Evolutionary conservation across 2,329 filamentous ascomycete species (phyloP).

Genomic region (Scortechinia acanthostroma): DNA sequence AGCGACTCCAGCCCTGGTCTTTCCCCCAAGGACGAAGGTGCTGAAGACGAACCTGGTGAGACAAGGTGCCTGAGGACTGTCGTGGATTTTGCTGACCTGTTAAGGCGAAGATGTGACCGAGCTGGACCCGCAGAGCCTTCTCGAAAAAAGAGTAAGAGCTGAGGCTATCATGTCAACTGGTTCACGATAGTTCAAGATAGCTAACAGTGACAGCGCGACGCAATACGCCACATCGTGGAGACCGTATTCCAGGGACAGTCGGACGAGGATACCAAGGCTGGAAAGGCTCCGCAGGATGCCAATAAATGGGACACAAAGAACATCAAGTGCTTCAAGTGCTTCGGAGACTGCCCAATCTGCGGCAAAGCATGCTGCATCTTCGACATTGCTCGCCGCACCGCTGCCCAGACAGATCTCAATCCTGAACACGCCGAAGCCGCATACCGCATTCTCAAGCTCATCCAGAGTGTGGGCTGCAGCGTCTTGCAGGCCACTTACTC

Average conservation of each 20-base stretch:
- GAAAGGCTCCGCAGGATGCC: neutral
- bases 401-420: neutral
- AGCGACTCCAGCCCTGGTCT: neutral
- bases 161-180: neutral
- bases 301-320: neutral
- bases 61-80: too few relatives aligned
- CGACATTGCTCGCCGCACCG: neutral
- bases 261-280: neutral
- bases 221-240: neutral
- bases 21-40: neutral
- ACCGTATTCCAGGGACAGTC: neutral
- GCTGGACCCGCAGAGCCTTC: neutral
- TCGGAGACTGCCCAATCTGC: neutral
- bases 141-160: neutral
- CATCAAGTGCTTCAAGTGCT: neutral
- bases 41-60: neutral
- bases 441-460: neutral
- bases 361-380: neutral
- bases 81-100: too few relatives aligned
- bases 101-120: neutral
- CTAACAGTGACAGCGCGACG: neutral
- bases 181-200: neutral
- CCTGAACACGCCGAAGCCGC: neutral
- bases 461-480: neutral
- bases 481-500: slow-evolving; percentile 15